phyloP scores from a whole-genome alignment of 768 basidiomycete species.

The Baorangia bicolor region DNA sequence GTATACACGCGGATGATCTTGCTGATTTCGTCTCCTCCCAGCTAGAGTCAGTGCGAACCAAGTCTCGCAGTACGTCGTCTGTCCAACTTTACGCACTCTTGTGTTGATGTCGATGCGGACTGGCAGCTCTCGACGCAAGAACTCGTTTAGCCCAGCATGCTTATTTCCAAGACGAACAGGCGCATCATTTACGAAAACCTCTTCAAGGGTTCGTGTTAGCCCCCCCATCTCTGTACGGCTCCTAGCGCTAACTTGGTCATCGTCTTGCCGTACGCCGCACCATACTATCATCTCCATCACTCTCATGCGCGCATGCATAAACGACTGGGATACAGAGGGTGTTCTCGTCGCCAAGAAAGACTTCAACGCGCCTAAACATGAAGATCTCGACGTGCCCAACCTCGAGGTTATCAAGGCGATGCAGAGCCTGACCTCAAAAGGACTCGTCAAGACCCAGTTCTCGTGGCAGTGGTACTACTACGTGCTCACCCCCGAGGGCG shows the following conservation, averaged over 20 bases:
- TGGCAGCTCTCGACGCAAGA: slow-evolving; percentile 32
- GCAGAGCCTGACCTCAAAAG: slow-evolving; percentile 68
- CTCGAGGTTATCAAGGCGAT: slow-evolving; percentile 71
- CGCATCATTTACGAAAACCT: slow-evolving; percentile 98
- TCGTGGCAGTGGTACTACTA: slow-evolving; percentile 99
- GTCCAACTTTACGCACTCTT: background rate
- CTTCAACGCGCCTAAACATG: slow-evolving; percentile 96
- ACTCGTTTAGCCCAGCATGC: slow-evolving; percentile 63
- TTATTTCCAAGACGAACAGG: slow-evolving; percentile 94
- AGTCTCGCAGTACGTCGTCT: slow-evolving; percentile 36
- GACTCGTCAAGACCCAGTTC: slow-evolving; percentile 98
- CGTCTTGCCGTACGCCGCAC: background rate
- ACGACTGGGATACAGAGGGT: slow-evolving; percentile 62
- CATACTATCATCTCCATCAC: background rate
- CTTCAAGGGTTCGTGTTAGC: slow-evolving; percentile 84
- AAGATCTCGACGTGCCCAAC: slow-evolving; percentile 76
- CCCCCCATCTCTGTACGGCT: background rate
- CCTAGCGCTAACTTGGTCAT: background rate
- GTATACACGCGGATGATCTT: slow-evolving; percentile 28
- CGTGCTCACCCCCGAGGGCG: slow-evolving; percentile 92
- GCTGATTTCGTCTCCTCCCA: slow-evolving; percentile 22
- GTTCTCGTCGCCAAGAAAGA: slow-evolving; percentile 99
- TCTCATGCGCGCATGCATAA: background rate
- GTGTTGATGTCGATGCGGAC: background rate
- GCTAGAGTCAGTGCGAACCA: slow-evolving; percentile 37